A percentile compares a stretch with the other conserved stretches of the same genome.
phyloP scores from a whole-genome alignment of 768 basidiomycete genomes.

The Tylopilus sp. region DNA sequence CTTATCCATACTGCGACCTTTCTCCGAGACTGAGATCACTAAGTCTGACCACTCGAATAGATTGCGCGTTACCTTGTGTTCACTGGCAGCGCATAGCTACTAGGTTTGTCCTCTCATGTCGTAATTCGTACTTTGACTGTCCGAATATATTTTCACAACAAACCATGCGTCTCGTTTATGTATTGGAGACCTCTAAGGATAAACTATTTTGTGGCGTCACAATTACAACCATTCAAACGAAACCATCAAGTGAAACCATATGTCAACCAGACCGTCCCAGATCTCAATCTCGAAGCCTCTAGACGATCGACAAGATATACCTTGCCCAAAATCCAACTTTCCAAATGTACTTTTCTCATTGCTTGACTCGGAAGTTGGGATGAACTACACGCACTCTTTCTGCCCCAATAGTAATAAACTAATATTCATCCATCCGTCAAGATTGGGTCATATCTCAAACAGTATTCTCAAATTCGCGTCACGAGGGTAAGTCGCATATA shows the following conservation, averaged over 20 bases:
- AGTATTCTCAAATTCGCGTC: too few species aligned
- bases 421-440: too few species aligned
- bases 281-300: background rate
- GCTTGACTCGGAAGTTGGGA: too few species aligned
- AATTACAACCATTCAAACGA: background rate
- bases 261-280: background rate
- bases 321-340: too few species aligned
- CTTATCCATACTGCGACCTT: background rate
- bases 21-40: background rate
- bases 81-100: background rate
- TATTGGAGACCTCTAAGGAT: background rate
- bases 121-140: background rate
- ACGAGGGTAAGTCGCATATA: too few species aligned
- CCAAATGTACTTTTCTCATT: too few species aligned
- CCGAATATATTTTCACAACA: constrained; percentile 3
- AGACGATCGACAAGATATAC: too few species aligned
- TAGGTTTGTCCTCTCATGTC: background rate
- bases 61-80: background rate
- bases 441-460: too few species aligned
- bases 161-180: too few species aligned
- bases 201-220: background rate
- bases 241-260: background rate
- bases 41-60: too few species aligned
- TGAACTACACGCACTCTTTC: too few species aligned
- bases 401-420: too few species aligned